Conservation (phyloP, 768 basidiomycete genomes). For the Gloeophyllum trabeum region DNA sequence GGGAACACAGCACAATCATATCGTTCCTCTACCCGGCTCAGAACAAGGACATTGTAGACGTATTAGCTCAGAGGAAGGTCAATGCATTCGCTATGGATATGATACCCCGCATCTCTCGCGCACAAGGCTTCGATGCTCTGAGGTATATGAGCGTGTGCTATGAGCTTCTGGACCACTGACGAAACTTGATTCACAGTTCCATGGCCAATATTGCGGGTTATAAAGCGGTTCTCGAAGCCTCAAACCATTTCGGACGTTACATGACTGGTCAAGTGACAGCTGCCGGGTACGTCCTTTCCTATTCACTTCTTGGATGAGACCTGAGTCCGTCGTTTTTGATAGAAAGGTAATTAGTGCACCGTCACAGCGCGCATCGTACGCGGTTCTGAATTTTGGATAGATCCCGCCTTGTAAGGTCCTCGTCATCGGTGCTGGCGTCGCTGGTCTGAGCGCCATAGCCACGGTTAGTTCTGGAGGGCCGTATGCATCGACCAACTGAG, state of each 20-base stretch:
- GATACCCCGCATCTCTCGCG: conserved; percentile 85
- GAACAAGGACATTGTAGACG: conserved; percentile 66
- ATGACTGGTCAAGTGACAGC: conserved; percentile 88
- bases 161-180: background rate
- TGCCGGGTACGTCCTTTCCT: conserved; percentile 52
- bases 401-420: conserved; percentile 82
- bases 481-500: conserved; percentile 1
- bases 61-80: conserved; percentile 50
- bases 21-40: conserved; percentile 80
- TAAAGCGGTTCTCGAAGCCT: conserved; percentile 85
- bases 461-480: conserved; percentile 35
- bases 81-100: conserved; percentile 86
- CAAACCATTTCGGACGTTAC: conserved; percentile 83
- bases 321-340: no score
- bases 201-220: conserved; percentile 96
- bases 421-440: conserved; percentile 83
- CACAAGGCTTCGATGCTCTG: conserved; percentile 83
- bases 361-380: background rate
- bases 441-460: conserved; percentile 79
- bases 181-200: conserved; percentile 34
- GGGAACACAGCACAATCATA: conserved; percentile 68
- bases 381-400: conserved; percentile 21
- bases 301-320: conserved; percentile 5
- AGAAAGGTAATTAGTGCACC: no score
- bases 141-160: conserved; percentile 32